A percentile compares a stretch with the other conserved stretches of the same genome.
phyloP scores from a whole-genome alignment of 148 eudicot genomes.

The Nepenthes mirabilis region DNA sequence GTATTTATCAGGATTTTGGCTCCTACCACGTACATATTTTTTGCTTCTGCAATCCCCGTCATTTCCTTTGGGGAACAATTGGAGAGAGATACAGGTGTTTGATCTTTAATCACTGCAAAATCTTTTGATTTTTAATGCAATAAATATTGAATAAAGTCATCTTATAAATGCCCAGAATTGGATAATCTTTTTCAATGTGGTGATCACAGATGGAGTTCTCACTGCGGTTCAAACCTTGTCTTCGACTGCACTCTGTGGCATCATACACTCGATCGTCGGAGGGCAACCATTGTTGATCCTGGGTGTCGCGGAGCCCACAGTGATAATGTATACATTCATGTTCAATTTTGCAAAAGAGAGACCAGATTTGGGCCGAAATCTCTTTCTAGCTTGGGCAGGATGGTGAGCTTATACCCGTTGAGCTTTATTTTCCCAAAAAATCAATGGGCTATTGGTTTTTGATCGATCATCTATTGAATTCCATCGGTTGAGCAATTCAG shows the following conservation, averaged over 20 bases:
- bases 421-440: neutral
- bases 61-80: constrained; percentile 89
- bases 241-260: constrained; percentile 80
- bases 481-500: neutral
- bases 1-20: constrained; percentile 59
- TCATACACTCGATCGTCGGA: constrained; percentile 85
- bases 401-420: constrained; percentile 34
- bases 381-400: constrained; percentile 86
- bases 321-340: constrained; percentile 90
- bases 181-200: neutral
- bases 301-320: constrained; percentile 95
- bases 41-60: constrained; percentile 93
- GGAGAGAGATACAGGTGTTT: constrained; percentile 61
- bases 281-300: constrained; percentile 85
- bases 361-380: constrained; percentile 56
- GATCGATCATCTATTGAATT: too few relatives aligned
- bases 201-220: constrained; percentile 59
- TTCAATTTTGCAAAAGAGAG: constrained; percentile 70
- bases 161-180: too few relatives aligned
- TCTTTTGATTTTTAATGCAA: too few relatives aligned
- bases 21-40: constrained; percentile 85
- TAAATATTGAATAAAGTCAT: too few relatives aligned
- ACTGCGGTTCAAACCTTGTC: constrained; percentile 83
- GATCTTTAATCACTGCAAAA: too few relatives aligned
- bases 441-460: too few relatives aligned